Evolutionary conservation across 345 rosid species (phyloP).

Genomic region (Rhodomyrtus tomentosa): DNA sequence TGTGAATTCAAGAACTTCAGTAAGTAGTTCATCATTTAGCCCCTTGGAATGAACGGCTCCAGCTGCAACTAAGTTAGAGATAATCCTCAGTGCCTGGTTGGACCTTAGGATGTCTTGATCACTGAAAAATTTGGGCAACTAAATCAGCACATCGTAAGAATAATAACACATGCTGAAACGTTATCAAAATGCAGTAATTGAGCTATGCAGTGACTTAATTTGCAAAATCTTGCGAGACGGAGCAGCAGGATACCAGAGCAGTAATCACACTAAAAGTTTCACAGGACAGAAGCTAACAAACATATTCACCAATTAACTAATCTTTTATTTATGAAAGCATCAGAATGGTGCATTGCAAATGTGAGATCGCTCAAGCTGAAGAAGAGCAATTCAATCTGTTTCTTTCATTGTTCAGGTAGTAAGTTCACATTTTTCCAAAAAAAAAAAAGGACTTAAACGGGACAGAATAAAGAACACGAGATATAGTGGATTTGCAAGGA

Average conservation of each 20-base stretch:
- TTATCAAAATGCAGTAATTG: background rate
- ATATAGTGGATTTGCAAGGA: background rate
- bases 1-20: constrained; percentile 62
- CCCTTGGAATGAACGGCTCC: constrained; percentile 45
- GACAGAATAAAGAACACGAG: background rate
- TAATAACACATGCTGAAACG: background rate
- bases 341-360: background rate
- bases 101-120: constrained; percentile 51
- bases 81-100: constrained; percentile 70
- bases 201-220: background rate
- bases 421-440: background rate
- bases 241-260: background rate
- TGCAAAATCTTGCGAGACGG: background rate
- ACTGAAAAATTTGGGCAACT: constrained; percentile 27
- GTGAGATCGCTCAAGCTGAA: background rate
- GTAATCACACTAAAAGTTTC: background rate
- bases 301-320: background rate
- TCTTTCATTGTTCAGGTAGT: background rate
- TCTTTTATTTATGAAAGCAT: background rate
- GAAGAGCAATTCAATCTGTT: background rate
- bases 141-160: background rate
- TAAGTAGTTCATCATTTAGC: constrained; percentile 47
- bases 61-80: constrained; percentile 79
- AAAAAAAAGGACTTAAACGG: background rate
- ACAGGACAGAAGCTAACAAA: background rate